These are phyloP conservation scores for Ophiocordyceps camponoti-saundersi DNA, from an alignment of 2,329 filamentous ascomycete species.

Conservation along the genomic window DNA sequence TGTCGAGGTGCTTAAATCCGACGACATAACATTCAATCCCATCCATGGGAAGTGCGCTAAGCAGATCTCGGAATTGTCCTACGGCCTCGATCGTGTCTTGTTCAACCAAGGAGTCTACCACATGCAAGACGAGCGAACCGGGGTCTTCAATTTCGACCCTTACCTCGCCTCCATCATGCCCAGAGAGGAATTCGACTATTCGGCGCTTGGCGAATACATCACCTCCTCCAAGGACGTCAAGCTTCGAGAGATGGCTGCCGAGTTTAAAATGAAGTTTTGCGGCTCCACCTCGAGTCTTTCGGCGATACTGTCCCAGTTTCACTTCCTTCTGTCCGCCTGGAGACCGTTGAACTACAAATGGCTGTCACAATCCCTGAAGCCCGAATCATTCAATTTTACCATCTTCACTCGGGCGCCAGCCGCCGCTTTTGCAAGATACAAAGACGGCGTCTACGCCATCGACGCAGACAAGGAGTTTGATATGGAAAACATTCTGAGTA, in stretches of 20 bases:
- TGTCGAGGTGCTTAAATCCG: conserved; percentile 13
- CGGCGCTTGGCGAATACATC: conserved; percentile 69
- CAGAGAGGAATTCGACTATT: conserved; percentile 79
- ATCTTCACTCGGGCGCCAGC: conserved; percentile 53
- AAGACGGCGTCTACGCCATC: conserved; percentile 79
- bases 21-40: conserved; percentile 10
- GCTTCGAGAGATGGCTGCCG: conserved; percentile 50
- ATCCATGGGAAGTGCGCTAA: conserved; percentile 15
- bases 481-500: conserved; percentile 67
- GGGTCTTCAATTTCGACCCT: conserved; percentile 93
- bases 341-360: conserved; percentile 49
- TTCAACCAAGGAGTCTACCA: conserved; percentile 92
- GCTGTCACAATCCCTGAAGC: conserved; percentile 50
- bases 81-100: conserved; percentile 73
- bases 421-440: conserved; percentile 67
- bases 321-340: conserved; percentile 78
- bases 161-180: conserved; percentile 91
- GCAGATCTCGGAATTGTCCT: conserved; percentile 42
- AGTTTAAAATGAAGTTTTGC: conserved; percentile 61
- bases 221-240: conserved; percentile 74
- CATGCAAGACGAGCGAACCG: conserved; percentile 72
- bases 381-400: conserved; percentile 51
- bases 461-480: conserved; percentile 93
- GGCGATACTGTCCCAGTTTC: conserved; percentile 70
- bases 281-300: conserved; percentile 98